Evolutionary conservation across 305 asterid species (phyloP).

Genomic region (Fraxinus sp.): DNA sequence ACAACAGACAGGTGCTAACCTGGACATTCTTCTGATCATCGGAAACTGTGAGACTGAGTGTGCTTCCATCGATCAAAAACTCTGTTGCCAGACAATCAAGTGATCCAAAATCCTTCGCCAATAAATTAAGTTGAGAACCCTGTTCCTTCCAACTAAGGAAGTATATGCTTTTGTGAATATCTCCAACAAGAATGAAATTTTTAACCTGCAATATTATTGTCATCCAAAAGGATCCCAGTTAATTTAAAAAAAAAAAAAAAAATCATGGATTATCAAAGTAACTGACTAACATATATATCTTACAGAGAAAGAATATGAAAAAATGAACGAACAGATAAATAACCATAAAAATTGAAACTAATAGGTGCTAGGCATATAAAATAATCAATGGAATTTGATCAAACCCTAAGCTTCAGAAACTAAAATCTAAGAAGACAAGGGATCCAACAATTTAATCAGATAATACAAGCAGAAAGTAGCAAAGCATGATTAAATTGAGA

Average conservation of each 20-base stretch:
- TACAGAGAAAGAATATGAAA: constrained; percentile 9
- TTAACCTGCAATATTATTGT: constrained; percentile 64
- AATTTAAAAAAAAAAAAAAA: background rate
- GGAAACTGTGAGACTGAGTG: constrained; percentile 90
- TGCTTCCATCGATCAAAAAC: constrained; percentile 93
- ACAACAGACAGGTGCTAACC: constrained; percentile 41
- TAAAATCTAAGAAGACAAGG: background rate
- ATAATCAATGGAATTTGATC: background rate
- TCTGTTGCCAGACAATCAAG: constrained; percentile 96
- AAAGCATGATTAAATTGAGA: background rate
- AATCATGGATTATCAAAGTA: background rate
- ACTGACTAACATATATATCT: background rate
- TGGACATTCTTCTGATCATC: constrained; percentile 97
- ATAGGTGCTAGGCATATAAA: background rate
- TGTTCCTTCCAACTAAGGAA: constrained; percentile 98
- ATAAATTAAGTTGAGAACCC: constrained; percentile 80
- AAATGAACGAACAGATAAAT: background rate
- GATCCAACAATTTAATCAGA: background rate
- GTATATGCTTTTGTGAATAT: constrained; percentile 93
- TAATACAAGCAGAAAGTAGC: background rate
- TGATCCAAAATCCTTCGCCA: constrained; percentile 95
- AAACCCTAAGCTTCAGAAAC: background rate
- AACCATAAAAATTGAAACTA: constrained; percentile 14
- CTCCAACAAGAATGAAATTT: constrained; percentile 92
- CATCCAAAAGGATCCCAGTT: constrained; percentile 16